Base-by-base conservation (phyloP, 768 basidiomycete species). In the Pleurotus pulmonarius region DNA sequence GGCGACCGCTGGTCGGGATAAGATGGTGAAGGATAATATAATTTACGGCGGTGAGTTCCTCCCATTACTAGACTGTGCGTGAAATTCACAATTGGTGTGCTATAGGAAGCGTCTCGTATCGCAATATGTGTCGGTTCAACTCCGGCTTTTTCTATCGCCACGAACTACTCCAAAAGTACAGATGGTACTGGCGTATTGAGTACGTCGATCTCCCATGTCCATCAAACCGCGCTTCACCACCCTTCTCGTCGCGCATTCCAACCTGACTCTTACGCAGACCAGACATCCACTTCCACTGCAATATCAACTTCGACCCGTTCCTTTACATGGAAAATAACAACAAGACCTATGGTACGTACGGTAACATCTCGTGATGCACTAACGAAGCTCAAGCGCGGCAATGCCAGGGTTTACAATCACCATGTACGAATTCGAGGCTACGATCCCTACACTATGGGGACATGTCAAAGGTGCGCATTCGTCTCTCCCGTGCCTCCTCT, bases 91-190 rank as follows among this genome's bases (percentile, higher is more conserved):
- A 9, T 9, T n/a, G 41, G 15, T 52, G 18, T 43, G 11, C 44
- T 26, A 13, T 38, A 38, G 48, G 5, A 16, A 20, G 38, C 48
- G 40, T 18, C 22, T 49, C 48, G 49, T 96, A 97, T 65, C 85
- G 94, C 40, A 94, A 96, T 63, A 96, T 97, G 95, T 97, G 95
- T 70, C 84, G 95, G 9, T 98, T 87, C 72, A 93, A 95, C 71
- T 94, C 91, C 46, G 93, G 92, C 29, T 91, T 88, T 75, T 95
- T 96, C 74, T 95, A 83, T 74, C 77, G 80, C 43, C 93, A 95
- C 59, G 83, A 87, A 56, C 71, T 95, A 7, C 72, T 95, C 46
- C 78, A 86, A 60, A 75, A 82, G 26, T 94, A 87, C 69, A 82
- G 84, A 44, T 95, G 92, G 70, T 94, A 95, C 70, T 95, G 92